Evolutionary conservation across 805 yeast species (phyloP), one percentile per base, ranked within the genome.

Genomic region (Nakazawaea pomicola): DNA sequence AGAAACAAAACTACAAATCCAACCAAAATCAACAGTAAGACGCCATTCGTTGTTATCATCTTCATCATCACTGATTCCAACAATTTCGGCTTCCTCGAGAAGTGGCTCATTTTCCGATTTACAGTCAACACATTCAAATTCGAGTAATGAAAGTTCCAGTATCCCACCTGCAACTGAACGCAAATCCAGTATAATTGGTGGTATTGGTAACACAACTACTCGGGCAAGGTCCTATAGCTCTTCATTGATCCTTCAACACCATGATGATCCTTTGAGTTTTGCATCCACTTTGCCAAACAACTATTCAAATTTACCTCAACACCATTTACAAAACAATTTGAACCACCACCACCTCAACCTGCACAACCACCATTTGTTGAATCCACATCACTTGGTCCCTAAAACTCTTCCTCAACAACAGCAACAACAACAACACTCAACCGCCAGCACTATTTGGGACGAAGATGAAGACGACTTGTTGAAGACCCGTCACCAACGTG

Each of bases 381-480:
- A 21, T 33, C 36, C 36, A 23, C 36, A 33, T 11, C 36, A 33
- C 15, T 21, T 33, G 27, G 23, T 33, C 18, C 36, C 11, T 15
- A 33, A 33, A 41, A 45, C 31, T 19, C 40, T 16, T 18, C 48
- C 40, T 8, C 51, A 21, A 27, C 47, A 45, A 24, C 48, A 40
- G 29, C 53, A 42, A 9, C 49, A 43, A 18, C 54, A 27, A 20
- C 34, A 24, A 36, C n/a, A n/a, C n/a, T n/a, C n/a, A n/a, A n/a
- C n/a, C n/a, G n/a, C n/a, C n/a, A n/a, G n/a, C n/a, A n/a, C n/a
- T n/a, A n/a, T 14, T 1, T 74, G 79, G 79, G 60, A 74, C 2
- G 61, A 64, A 51, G 93, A 84, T 39, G 95, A 87, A 58, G 95
- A 87, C 59, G 83, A 80, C 46, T 56, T 77, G 27, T 57, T 87